Conservation (phyloP, 176 grass and related monocot genomes). For the Oryza officinalis region DNA sequence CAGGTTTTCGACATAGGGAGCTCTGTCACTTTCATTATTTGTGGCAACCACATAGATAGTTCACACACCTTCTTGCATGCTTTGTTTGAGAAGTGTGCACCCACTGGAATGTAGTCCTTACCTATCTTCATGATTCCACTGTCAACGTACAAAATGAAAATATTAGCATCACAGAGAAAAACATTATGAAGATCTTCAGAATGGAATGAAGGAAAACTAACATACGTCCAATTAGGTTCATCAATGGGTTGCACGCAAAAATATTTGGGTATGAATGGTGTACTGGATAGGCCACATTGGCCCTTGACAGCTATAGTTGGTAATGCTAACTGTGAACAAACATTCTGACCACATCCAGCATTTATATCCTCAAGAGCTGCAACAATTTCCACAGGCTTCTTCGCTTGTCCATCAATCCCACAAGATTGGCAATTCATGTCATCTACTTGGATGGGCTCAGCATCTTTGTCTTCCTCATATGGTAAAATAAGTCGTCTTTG, state of each 20-base stretch:
- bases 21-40: constrained; percentile 41
- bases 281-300: neutral
- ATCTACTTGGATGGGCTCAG: neutral
- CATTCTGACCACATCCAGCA: constrained; percentile 3
- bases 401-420: neutral
- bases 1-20: constrained; percentile 52
- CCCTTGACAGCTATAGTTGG: neutral
- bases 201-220: constrained; percentile 15
- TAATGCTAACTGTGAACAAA: constrained; percentile 8
- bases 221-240: constrained; percentile 51
- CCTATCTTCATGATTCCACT: constrained; percentile 74
- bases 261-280: constrained; percentile 24
- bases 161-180: constrained; percentile 17
- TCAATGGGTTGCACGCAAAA: constrained; percentile 20
- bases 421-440: neutral
- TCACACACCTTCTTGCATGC: constrained; percentile 56
- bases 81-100: constrained; percentile 61
- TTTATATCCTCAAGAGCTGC: neutral
- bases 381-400: constrained; percentile 7
- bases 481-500: neutral
- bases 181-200: neutral
- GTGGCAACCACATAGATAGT: constrained; percentile 47
- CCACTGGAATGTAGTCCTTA: constrained; percentile 49
- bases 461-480: neutral
- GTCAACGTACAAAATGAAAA: constrained; percentile 30